Percentiles rank a stretch among this genome's conserved stretches.
Conservation (phyloP, 179 eudicot species). For the Nepenthes alata region DNA sequence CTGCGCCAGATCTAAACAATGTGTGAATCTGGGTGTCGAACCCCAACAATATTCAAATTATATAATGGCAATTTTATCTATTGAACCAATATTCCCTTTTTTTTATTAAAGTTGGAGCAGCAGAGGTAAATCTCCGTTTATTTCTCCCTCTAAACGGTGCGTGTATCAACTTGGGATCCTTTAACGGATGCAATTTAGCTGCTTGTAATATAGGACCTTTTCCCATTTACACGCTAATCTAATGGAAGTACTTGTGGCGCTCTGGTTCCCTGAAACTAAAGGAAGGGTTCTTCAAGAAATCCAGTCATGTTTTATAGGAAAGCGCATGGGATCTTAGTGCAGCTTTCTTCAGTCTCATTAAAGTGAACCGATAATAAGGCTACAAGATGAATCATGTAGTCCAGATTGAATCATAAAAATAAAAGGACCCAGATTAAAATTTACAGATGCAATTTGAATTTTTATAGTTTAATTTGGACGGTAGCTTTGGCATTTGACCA, state of each 20-base stretch:
- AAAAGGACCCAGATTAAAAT: neutral
- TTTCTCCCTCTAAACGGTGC: neutral
- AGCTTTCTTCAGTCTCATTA: neutral
- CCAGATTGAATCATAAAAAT: neutral
- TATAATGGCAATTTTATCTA: too few species aligned
- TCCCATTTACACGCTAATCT: conserved; percentile 22
- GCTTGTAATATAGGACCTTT: conserved; percentile 22
- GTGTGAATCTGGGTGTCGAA: too few species aligned
- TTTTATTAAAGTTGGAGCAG: too few species aligned
- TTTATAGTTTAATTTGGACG: neutral
- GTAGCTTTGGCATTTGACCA: too few species aligned
- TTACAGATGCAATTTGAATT: neutral
- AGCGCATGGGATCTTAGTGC: neutral
- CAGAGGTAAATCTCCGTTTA: neutral
- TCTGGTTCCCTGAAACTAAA: conserved; percentile 40
- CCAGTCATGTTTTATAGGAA: conserved; percentile 32
- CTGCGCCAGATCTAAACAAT: too few species aligned
- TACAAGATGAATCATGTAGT: neutral
- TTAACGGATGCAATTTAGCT: neutral
- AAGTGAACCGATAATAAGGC: neutral
- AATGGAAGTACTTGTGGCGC: conserved; percentile 23
- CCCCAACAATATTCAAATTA: too few species aligned
- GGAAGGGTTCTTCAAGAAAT: conserved; percentile 36
- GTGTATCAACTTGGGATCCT: neutral
- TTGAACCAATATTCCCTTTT: too few species aligned